Evolutionary conservation across 2,329 filamentous ascomycete genomes (phyloP).

Genomic region (Aspergillus calidoustus): DNA sequence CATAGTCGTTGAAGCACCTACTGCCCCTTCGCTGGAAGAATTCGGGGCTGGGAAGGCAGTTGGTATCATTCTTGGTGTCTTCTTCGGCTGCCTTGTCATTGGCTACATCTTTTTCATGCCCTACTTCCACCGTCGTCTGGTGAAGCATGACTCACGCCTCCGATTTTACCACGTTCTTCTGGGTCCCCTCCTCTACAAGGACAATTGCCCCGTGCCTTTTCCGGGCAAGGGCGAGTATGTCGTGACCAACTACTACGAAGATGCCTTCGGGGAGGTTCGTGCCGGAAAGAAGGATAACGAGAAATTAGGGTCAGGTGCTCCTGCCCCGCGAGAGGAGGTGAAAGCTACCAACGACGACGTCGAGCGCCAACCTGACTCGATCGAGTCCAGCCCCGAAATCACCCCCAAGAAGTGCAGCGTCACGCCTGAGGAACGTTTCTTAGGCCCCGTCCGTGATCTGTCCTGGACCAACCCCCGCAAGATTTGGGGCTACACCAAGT

Average conservation of each 20-base stretch:
- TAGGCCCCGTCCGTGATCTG: constrained; percentile 25
- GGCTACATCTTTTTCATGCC: constrained; percentile 32
- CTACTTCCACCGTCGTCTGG: constrained; percentile 34
- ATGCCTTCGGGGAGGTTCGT: constrained; percentile 31
- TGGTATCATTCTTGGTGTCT: constrained; percentile 33
- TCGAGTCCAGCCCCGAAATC: constrained; percentile 26
- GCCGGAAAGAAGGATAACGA: constrained; percentile 27
- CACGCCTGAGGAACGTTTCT: constrained; percentile 32
- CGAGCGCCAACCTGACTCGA: constrained; percentile 23
- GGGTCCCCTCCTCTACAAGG: constrained; percentile 47
- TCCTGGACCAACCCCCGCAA: constrained; percentile 27
- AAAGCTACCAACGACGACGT: constrained; percentile 21
- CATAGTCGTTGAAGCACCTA: constrained; percentile 54
- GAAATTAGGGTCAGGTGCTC: constrained; percentile 1
- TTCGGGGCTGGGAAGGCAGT: constrained; percentile 32
- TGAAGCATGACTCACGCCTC: constrained; percentile 28
- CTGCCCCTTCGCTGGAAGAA: constrained; percentile 29
- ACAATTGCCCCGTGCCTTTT: constrained; percentile 47
- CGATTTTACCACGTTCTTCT: constrained; percentile 37
- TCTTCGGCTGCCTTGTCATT: constrained; percentile 31
- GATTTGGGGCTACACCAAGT: constrained; percentile 48
- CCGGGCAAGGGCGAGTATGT: constrained; percentile 42
- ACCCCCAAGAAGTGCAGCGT: constrained; percentile 24
- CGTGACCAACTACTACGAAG: constrained; percentile 48
- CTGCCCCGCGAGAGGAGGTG: constrained; percentile 8